Conservation (phyloP, 2,329 filamentous ascomycete genomes). For the Cercospora sesami region DNA sequence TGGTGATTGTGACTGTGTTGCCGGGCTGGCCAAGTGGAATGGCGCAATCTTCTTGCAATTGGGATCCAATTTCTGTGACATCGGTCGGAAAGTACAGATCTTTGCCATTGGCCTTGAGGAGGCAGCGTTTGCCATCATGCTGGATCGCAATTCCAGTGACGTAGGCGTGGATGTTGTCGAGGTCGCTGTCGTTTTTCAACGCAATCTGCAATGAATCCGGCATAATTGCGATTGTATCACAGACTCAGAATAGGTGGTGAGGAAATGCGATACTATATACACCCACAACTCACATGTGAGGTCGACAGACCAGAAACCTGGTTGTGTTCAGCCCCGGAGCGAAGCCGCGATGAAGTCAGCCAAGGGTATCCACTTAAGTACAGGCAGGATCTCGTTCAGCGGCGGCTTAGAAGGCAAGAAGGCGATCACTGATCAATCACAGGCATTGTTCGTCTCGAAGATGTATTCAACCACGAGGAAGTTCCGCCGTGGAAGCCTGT, state of each 20-base stretch:
- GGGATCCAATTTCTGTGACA: slow-evolving; percentile 36
- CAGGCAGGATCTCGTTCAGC: background rate
- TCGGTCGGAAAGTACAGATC: slow-evolving; percentile 40
- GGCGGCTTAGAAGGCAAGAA: background rate
- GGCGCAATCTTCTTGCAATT: slow-evolving; percentile 40
- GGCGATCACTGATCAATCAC: background rate
- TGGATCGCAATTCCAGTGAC: slow-evolving; percentile 42
- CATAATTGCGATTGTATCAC: slow-evolving; percentile 27
- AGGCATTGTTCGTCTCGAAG: background rate
- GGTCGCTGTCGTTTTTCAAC: slow-evolving; percentile 39
- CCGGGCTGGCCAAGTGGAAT: slow-evolving; percentile 40
- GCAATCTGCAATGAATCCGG: slow-evolving; percentile 39
- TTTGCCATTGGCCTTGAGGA: slow-evolving; percentile 40
- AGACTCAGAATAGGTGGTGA: background rate
- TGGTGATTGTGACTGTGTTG: slow-evolving; percentile 37
- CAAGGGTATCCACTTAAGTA: slow-evolving; percentile 10
- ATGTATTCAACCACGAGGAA: background rate
- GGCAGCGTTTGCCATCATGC: slow-evolving; percentile 35
- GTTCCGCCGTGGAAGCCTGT: background rate
- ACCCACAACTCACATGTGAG: too few relatives aligned
- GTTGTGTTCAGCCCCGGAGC: background rate
- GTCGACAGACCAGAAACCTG: background rate
- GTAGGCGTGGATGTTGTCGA: slow-evolving; percentile 39
- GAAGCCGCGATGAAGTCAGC: slow-evolving; percentile 4
- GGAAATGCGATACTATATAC: background rate